Evolutionary conservation across 179 eudicot species (phyloP).

Genomic region (Heliamphora ciliata): DNA sequence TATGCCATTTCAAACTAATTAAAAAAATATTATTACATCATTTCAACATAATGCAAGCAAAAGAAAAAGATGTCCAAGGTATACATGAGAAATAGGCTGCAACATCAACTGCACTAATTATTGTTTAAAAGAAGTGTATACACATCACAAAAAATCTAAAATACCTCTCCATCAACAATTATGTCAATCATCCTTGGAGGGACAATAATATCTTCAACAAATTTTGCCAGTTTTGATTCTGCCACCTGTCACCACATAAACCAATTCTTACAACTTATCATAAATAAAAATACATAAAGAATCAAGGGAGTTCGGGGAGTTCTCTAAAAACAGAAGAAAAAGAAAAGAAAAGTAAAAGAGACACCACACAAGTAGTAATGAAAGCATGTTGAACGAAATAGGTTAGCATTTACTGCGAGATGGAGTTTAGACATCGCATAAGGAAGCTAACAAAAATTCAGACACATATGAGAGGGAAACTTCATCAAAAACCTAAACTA

Average conservation of each 20-base stretch:
- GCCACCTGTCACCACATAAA: slow-evolving; percentile 55
- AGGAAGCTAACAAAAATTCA: background rate
- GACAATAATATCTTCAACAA: slow-evolving; percentile 97
- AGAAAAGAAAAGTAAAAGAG: too few relatives aligned
- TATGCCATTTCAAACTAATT: too few relatives aligned
- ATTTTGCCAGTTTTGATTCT: slow-evolving; percentile 91
- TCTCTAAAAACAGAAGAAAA: too few relatives aligned
- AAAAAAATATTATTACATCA: background rate
- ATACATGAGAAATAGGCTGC: background rate
- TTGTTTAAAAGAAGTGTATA: background rate
- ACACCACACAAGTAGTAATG: too few relatives aligned
- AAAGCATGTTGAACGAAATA: background rate
- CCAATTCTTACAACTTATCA: background rate
- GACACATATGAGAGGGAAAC: background rate
- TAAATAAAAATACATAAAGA: background rate
- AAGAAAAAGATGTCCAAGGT: background rate
- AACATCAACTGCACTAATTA: background rate
- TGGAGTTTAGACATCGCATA: background rate
- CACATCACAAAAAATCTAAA: background rate
- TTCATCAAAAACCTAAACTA: background rate
- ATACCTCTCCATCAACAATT: slow-evolving; percentile 96
- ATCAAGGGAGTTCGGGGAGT: background rate
- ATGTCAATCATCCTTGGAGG: slow-evolving; percentile 98
- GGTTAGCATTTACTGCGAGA: background rate
- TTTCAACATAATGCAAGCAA: background rate